Percentiles rank a stretch among this genome's conserved stretches.
Conservation (phyloP, 192 early-diverging fungal genomes). For the Coemansia sp. region DNA sequence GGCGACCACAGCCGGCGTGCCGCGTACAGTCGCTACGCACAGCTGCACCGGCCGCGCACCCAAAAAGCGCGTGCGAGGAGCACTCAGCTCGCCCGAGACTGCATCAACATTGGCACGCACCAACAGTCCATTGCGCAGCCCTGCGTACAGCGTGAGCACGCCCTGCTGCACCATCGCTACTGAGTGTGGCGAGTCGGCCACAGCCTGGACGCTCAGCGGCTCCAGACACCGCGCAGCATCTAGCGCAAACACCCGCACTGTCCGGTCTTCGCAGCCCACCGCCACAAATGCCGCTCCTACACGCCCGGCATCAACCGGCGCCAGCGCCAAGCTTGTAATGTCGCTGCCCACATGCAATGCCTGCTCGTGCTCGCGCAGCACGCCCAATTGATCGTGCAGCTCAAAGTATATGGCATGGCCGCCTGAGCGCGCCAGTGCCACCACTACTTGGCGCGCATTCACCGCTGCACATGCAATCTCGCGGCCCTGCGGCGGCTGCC, state of each 20-base stretch:
- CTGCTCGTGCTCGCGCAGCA: conserved; percentile 85
- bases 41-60: conserved; percentile 84
- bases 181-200: conserved; percentile 65
- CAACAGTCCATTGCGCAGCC: conserved; percentile 85
- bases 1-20: conserved; percentile 73
- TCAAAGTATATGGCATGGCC: conserved; percentile 93
- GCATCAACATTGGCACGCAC: conserved; percentile 82
- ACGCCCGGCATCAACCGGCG: conserved; percentile 74
- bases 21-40: conserved; percentile 65
- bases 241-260: conserved; percentile 84
- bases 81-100: conserved; percentile 76
- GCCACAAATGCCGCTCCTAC: conserved; percentile 76
- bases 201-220: conserved; percentile 70
- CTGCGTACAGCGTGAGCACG: conserved; percentile 75
- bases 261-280: conserved; percentile 87
- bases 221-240: conserved; percentile 78
- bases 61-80: conserved; percentile 79
- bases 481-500: conserved; percentile 77
- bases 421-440: conserved; percentile 67
- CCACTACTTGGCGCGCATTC: conserved; percentile 78
- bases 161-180: conserved; percentile 65
- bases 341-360: conserved; percentile 67
- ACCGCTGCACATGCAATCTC: conserved; percentile 75
- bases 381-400: conserved; percentile 65
- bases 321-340: conserved; percentile 74